phyloP scores from a whole-genome alignment of 1,139 yeast species.

The Geotrichum reessii region DNA sequence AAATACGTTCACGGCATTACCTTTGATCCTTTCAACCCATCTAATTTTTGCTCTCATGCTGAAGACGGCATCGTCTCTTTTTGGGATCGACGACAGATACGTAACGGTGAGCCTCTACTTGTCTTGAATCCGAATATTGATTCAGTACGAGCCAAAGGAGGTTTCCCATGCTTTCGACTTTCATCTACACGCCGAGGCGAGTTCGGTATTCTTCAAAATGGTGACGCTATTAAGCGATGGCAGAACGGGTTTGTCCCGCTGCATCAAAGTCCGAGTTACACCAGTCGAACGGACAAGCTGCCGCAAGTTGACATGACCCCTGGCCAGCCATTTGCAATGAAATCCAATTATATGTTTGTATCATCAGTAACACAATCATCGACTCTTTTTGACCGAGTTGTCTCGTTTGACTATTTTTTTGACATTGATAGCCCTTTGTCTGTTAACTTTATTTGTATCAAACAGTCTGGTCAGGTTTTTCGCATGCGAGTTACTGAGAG shows the following conservation, averaged over 20 bases:
- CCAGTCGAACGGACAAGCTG: conserved; percentile 3
- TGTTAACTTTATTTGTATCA: conserved; percentile 71
- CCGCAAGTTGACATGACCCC: conserved; percentile 3
- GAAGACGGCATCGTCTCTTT: conserved; percentile 82
- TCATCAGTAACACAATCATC: conserved; percentile 69
- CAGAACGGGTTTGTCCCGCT: conserved; percentile 57
- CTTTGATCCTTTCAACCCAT: conserved; percentile 60
- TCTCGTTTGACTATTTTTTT: conserved; percentile 77
- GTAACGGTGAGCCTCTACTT: conserved; percentile 28
- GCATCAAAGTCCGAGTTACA: conserved; percentile 4
- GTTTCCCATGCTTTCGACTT: conserved; percentile 63
- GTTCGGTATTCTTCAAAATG: conserved; percentile 73
- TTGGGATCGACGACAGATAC: conserved; percentile 77
- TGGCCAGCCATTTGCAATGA: conserved; percentile 7
- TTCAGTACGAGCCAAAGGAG: conserved; percentile 56
- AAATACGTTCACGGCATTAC: conserved; percentile 65
- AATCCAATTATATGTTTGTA: conserved; percentile 51
- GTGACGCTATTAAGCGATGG: conserved; percentile 78
- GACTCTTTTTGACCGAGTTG: conserved; percentile 73
- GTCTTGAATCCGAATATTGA: conserved; percentile 56
- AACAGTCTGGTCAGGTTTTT: conserved; percentile 84
- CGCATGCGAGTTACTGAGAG: conserved; percentile 71
- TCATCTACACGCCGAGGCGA: conserved; percentile 66
- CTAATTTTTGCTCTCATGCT: conserved; percentile 65
- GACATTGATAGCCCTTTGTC: conserved; percentile 41